Base-by-base conservation (phyloP, 2,329 filamentous ascomycete genomes). In the Colletotrichum chlorophyti region DNA sequence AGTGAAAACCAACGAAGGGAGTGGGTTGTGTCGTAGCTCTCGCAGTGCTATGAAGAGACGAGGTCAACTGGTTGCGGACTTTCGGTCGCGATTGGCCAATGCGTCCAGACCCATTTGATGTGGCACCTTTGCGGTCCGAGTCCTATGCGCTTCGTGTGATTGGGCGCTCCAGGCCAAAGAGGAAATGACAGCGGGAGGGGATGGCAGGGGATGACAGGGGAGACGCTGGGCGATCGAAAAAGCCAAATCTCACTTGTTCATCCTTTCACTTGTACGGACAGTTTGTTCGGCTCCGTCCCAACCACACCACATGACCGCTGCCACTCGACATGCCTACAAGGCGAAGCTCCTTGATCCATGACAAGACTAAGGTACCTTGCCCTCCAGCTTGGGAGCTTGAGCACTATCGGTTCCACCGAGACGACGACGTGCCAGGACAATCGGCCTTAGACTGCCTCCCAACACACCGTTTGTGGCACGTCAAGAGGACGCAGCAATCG, bases 181-280 rank as follows among this genome's bases (percentile, higher is more conserved):
- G 54, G 54, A 58, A 58, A 58, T 34, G 41, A 31, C 26, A 17
- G 49, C 27, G 31, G 27, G 34, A 14, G 49, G 43, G 34, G 34
- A 35, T 14, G 17, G n/a, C 53, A 46, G 17, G 35, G 37, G 35
- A 6, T 6, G 32, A 19, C 35, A n/a, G 31, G 54, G 49, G n/a
- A 23, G 21, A 14, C 26, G 23, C 35, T 41, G 14, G 27, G 34
- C 27, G 15, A 37, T 43, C 37, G 23, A 19, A 31, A n/a, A 50
- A 50, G 37, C 24, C 46, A 42, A 55, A 29, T 43, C 46, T 37
- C 31, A 43, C 29, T 37, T n/a, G 10, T 19, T 48, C 23, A 11
- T 27, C n/a, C n/a, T n/a, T n/a, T n/a, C n/a, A n/a, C n/a, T n/a
- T n/a, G n/a, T n/a, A n/a, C n/a, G n/a, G n/a, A n/a, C n/a, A n/a